Conservation (phyloP, 2,329 filamentous ascomycete genomes). For the Scedosporium boydii region DNA sequence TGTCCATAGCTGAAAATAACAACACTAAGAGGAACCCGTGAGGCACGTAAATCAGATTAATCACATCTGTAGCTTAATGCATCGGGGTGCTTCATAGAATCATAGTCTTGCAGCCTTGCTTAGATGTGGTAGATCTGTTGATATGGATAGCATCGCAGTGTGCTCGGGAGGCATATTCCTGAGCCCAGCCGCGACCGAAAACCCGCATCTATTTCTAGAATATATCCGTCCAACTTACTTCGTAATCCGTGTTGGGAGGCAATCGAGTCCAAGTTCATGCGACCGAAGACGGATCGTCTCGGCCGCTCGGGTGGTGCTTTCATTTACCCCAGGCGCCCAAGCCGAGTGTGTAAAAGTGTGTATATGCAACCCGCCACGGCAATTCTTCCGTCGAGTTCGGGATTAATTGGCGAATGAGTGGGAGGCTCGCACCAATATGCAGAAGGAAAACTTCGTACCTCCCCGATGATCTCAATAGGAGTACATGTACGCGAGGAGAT, state of each 20-base stretch:
- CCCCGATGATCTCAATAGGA: background rate
- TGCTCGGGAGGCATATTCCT: too few relatives aligned
- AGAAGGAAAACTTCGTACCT: background rate
- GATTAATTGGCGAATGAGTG: background rate
- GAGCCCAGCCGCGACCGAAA: too few relatives aligned
- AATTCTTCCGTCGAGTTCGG: background rate
- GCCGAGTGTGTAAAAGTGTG: background rate
- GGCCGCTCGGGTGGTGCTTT: background rate
- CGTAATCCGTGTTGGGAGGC: conserved; percentile 14
- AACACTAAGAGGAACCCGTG: too few relatives aligned
- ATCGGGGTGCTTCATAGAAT: too few relatives aligned
- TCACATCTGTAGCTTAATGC: too few relatives aligned
- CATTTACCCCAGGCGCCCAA: background rate
- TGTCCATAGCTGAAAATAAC: too few relatives aligned
- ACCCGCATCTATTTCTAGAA: too few relatives aligned
- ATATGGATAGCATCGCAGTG: too few relatives aligned
- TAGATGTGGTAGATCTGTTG: too few relatives aligned
- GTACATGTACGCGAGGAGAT: background rate
- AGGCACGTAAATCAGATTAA: too few relatives aligned
- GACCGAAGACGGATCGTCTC: background rate
- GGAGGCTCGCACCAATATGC: background rate
- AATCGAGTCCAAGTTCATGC: background rate
- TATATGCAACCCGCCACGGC: background rate
- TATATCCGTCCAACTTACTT: too few relatives aligned
- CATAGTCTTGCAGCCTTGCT: too few relatives aligned